These are phyloP conservation scores for Exophiala sp. DNA, from an alignment of 2,329 filamentous ascomycete genomes.

Conservation along the genomic window DNA sequence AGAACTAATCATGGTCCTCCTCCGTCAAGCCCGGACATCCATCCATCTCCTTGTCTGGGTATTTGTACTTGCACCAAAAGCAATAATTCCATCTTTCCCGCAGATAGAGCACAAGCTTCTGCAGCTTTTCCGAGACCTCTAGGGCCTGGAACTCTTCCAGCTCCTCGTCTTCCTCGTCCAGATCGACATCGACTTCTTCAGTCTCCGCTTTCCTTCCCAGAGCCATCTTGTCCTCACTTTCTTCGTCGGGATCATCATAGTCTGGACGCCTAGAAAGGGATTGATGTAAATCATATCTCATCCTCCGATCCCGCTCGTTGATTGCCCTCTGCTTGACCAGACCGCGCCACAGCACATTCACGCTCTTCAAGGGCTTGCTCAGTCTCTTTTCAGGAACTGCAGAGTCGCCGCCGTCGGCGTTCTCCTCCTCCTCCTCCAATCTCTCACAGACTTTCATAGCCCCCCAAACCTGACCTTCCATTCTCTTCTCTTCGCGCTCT, in stretches of 20 bases:
- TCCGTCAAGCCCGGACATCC: conserved; percentile 84
- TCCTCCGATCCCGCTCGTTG: conserved; percentile 60
- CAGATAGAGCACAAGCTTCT: conserved; percentile 61
- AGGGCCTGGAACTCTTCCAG: conserved; percentile 72
- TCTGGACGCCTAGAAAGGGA: conserved; percentile 57
- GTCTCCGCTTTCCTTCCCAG: conserved; percentile 43
- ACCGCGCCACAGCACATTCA: conserved; percentile 75
- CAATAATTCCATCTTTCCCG: conserved; percentile 72
- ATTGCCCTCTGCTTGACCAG: conserved; percentile 65
- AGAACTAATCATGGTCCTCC: conserved; percentile 63
- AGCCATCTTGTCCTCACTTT: conserved; percentile 65
- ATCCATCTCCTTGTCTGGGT: conserved; percentile 66
- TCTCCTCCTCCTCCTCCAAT: conserved; percentile 49
- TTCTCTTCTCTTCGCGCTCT: conserved; percentile 62
- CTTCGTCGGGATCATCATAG: conserved; percentile 63
- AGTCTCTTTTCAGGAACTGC: conserved; percentile 16
- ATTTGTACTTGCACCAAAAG: conserved; percentile 90
- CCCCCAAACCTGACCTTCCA: conserved; percentile 64
- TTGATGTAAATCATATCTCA: conserved; percentile 61
- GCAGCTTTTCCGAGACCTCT: conserved; percentile 59
- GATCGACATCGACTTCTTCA: conserved; percentile 54
- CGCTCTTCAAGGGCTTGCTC: conserved; percentile 54
- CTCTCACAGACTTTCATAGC: conserved; percentile 79
- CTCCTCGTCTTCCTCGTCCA: conserved; percentile 74
- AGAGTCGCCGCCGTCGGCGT: conserved; percentile 12